Evolutionary conservation across 2,329 filamentous ascomycete species (phyloP).

Genomic region (Fusarium sp.): DNA sequence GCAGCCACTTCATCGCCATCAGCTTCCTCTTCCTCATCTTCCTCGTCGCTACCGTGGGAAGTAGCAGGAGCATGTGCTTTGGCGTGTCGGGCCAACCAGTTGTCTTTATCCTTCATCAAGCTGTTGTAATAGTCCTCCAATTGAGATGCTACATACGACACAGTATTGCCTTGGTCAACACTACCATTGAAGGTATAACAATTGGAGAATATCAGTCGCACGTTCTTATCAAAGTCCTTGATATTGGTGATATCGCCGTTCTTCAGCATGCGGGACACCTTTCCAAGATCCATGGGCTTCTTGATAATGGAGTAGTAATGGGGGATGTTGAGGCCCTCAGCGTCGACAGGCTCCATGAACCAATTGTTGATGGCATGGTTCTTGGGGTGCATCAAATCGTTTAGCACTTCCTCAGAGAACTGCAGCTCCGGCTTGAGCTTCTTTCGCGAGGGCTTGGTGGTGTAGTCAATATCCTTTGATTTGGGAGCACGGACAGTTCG

Average conservation of each 20-base stretch:
- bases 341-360: slow-evolving; percentile 89
- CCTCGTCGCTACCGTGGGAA: slow-evolving; percentile 75
- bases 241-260: slow-evolving; percentile 82
- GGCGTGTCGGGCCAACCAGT: slow-evolving; percentile 83
- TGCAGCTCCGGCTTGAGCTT: slow-evolving; percentile 90
- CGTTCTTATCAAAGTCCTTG: slow-evolving; percentile 87
- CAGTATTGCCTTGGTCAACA: slow-evolving; percentile 70
- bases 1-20: slow-evolving; percentile 62
- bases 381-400: slow-evolving; percentile 81
- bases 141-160: slow-evolving; percentile 77
- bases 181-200: slow-evolving; percentile 89
- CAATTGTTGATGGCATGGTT: slow-evolving; percentile 75
- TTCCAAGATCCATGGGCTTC: slow-evolving; percentile 93
- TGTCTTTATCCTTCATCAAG: slow-evolving; percentile 82
- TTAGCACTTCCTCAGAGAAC: slow-evolving; percentile 86
- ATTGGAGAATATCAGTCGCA: slow-evolving; percentile 87
- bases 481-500: slow-evolving; percentile 93
- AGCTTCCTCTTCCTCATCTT: slow-evolving; percentile 74
- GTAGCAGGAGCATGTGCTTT: slow-evolving; percentile 67
- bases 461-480: slow-evolving; percentile 90
- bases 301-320: slow-evolving; percentile 95
- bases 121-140: slow-evolving; percentile 80
- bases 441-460: slow-evolving; percentile 80
- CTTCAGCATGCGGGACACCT: slow-evolving; percentile 82
- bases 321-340: slow-evolving; percentile 92